Evolutionary conservation across 1,284 basidiomycete species (phyloP).

Genomic region (Marasmius fiardii): DNA sequence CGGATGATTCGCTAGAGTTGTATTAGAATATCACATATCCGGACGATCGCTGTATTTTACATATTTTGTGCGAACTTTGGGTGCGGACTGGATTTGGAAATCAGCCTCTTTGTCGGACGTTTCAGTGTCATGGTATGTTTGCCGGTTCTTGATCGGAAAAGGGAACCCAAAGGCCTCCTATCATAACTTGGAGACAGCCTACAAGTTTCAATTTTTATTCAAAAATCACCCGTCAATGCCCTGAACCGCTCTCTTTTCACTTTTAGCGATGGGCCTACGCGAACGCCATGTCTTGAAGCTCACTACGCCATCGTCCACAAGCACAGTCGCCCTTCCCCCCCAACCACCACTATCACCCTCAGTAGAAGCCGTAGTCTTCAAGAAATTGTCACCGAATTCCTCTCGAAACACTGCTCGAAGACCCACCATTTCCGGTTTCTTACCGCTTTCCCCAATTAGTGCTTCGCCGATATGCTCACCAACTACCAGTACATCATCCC

Average conservation of each 20-base stretch:
- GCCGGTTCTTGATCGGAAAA: too few relatives aligned
- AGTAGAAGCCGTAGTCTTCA: conserved; percentile 6
- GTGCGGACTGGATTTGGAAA: too few relatives aligned
- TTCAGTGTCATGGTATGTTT: too few relatives aligned
- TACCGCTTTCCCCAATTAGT: conserved; percentile 53
- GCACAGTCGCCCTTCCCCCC: neutral
- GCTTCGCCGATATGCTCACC: conserved; percentile 58
- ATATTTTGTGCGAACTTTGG: too few relatives aligned
- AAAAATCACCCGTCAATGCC: neutral
- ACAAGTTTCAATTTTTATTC: too few relatives aligned
- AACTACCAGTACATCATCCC: conserved; percentile 29
- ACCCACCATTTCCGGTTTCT: conserved; percentile 36
- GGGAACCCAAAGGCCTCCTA: too few relatives aligned
- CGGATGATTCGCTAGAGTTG: conserved; percentile 58
- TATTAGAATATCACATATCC: conserved; percentile 36
- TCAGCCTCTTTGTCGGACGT: too few relatives aligned
- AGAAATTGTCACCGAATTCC: too few relatives aligned
- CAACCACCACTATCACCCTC: neutral
- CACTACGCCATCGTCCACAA: neutral
- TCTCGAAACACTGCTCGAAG: conserved; percentile 20
- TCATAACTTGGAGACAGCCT: too few relatives aligned
- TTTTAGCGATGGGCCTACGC: neutral
- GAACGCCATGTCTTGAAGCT: neutral
- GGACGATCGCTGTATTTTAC: too few relatives aligned
- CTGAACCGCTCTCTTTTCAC: neutral